Evolutionary conservation across 1,139 yeast species (phyloP), one percentile per base, ranked within the genome.

Genomic region (Debaryomycetaceae sp.): DNA sequence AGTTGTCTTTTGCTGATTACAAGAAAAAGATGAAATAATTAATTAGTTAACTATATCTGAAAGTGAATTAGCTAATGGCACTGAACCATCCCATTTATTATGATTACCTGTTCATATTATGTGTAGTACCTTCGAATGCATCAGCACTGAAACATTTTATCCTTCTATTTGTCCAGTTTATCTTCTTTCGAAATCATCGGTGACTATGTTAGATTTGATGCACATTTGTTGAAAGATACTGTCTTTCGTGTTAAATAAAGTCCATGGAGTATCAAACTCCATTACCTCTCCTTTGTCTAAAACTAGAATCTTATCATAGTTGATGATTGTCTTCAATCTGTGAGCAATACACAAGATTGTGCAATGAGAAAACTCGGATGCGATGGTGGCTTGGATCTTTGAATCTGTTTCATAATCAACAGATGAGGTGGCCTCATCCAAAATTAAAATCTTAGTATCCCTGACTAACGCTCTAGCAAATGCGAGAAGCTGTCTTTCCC

Each of bases 371-470:
- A 87, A 86, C 58, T 84, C 90, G 11, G 65, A 66, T 7, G 72
- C 69, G 49, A 86, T 84, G 24, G 88, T 82, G 5, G 66, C 55
- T 63, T 87, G 95, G 53, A 87, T 84, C 59, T 77, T 78, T 39
- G 78, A 70, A 62, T 87, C 95, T 0, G 95, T 85, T 52, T 81
- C 87, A 57, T 83, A 84, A 60, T 87, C 95, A 37, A 87, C 93
- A 7, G 87, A 81, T 0, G 95, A 85, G 0, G 95, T 87, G 13
- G 95, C 95, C 62, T 87, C 95, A 60, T 87, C 95, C 47, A 87
- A 64, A 48, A 87, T 81, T 52, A 87, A 67, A 46, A 87, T 80
- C 57, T 76, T 80, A 5, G 88, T 72, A 41, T 79, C 75, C 50
- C 88, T 76, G n/a, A 85, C 88, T 49, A 87, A 68, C 0, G 95